A percentile compares a stretch with the other conserved stretches of the same genome.
phyloP scores from a whole-genome alignment of 257 asterid genomes.

The Nicotiana otophora region DNA sequence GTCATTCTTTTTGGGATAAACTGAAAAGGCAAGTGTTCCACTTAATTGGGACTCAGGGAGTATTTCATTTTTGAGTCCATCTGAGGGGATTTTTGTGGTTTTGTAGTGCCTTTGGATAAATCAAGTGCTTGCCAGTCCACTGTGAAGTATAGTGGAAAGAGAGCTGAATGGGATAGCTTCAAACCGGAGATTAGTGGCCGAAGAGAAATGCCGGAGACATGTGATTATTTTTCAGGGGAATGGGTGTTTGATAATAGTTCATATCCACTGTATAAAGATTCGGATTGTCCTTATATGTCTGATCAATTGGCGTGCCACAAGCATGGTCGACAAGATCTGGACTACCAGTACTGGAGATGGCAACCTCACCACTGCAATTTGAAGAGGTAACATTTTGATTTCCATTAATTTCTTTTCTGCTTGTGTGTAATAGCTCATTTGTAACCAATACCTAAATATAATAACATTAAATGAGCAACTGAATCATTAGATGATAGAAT shows the following conservation, averaged over 20 bases:
- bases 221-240: slow-evolving; percentile 75
- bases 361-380: slow-evolving; percentile 67
- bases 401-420: not conserved
- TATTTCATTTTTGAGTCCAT: not conserved
- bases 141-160: slow-evolving; percentile 61
- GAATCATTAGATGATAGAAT: not conserved
- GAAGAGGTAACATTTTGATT: slow-evolving; percentile 28
- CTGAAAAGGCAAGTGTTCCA: no score
- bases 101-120: slow-evolving; percentile 48
- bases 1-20: no score
- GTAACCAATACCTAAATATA: not conserved
- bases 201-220: slow-evolving; percentile 25
- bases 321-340: slow-evolving; percentile 59
- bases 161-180: slow-evolving; percentile 33
- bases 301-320: slow-evolving; percentile 86
- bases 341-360: slow-evolving; percentile 80
- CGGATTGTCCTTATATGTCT: slow-evolving; percentile 83
- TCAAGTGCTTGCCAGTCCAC: slow-evolving; percentile 56
- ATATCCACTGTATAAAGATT: slow-evolving; percentile 63
- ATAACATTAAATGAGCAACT: not conserved
- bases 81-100: not conserved
- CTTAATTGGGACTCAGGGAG: no score
- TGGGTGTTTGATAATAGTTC: slow-evolving; percentile 75
- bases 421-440: not conserved
- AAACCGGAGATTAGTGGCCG: slow-evolving; percentile 22